A percentile compares a stretch with the other conserved stretches of the same genome.
Evolutionary conservation across 2,329 filamentous ascomycete genomes (phyloP).

Genomic region (Colletotrichum gigasporum): DNA sequence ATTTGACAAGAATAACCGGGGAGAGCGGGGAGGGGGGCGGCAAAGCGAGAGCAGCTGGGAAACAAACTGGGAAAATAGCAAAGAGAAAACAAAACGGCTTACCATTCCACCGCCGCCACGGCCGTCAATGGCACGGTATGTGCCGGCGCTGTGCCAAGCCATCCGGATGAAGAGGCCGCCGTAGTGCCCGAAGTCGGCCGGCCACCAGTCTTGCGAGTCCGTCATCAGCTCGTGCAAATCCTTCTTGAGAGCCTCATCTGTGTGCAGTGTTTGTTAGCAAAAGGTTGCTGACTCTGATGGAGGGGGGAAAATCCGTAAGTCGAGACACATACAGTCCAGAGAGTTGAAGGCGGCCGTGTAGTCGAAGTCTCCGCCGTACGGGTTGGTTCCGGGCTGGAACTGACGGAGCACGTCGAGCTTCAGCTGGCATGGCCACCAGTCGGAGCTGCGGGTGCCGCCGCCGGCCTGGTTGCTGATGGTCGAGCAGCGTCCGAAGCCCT

Average conservation of each 20-base stretch:
- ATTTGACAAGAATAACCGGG: background rate
- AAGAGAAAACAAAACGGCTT: background rate
- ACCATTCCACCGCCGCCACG: conserved; percentile 76
- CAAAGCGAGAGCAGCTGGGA: background rate
- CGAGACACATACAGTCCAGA: conserved; percentile 67
- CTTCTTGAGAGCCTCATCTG: conserved; percentile 73
- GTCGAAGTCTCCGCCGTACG: conserved; percentile 72
- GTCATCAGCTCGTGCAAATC: conserved; percentile 78
- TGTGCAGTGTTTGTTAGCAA: background rate
- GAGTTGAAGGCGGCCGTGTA: conserved; percentile 78
- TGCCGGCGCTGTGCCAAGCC: conserved; percentile 84
- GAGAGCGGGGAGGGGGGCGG: background rate
- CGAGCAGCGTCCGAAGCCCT: conserved; percentile 16
- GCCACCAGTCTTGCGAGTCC: conserved; percentile 84
- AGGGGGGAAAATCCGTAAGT: fast-evolving
- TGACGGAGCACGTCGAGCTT: conserved; percentile 79
- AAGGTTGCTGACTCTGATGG: too few species aligned
- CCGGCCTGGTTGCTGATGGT: conserved; percentile 56
- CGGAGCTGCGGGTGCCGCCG: conserved; percentile 72
- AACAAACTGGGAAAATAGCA: background rate
- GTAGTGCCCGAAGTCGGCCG: conserved; percentile 84
- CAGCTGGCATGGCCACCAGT: conserved; percentile 80
- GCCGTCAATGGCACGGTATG: conserved; percentile 79
- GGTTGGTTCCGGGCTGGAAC: conserved; percentile 71
- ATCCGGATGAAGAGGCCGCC: conserved; percentile 83